Evolutionary conservation across 2,329 filamentous ascomycete species (phyloP).

Genomic region (Beauveria scarabaeidicola): DNA sequence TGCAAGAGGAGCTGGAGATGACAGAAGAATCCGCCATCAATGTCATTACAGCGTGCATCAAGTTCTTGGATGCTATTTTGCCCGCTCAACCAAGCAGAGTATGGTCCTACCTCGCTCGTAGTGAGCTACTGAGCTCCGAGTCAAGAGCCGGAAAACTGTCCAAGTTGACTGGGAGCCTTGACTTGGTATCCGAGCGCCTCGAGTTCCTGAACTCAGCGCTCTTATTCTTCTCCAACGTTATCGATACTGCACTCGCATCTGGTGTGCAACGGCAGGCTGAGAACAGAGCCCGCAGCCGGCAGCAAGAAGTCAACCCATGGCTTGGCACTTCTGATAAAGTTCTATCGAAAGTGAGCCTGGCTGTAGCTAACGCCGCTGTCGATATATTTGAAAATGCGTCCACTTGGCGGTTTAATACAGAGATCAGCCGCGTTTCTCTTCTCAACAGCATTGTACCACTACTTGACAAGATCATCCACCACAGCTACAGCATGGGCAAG

Average conservation of each 20-base stretch:
- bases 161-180: conserved; percentile 71
- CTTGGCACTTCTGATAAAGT: conserved; percentile 71
- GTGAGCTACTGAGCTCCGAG: conserved; percentile 68
- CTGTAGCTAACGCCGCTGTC: conserved; percentile 66
- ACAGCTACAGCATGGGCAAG: conserved; percentile 68
- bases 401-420: conserved; percentile 72
- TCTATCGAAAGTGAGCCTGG: conserved; percentile 60
- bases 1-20: conserved; percentile 47
- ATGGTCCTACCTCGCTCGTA: conserved; percentile 83
- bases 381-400: conserved; percentile 80
- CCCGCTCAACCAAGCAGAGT: conserved; percentile 71
- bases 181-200: conserved; percentile 68
- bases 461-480: conserved; percentile 63
- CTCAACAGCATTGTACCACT: conserved; percentile 58
- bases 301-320: conserved; percentile 46
- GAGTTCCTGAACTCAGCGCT: conserved; percentile 68
- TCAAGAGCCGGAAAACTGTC: conserved; percentile 69
- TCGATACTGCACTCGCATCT: conserved; percentile 66
- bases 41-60: conserved; percentile 61
- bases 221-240: conserved; percentile 62
- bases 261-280: conserved; percentile 57
- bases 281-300: conserved; percentile 38
- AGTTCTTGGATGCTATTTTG: conserved; percentile 69
- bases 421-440: conserved; percentile 60
- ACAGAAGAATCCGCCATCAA: conserved; percentile 58